Base-by-base conservation (phyloP, 2,329 filamentous ascomycete genomes). In the Domatiomyces globalis region DNA sequence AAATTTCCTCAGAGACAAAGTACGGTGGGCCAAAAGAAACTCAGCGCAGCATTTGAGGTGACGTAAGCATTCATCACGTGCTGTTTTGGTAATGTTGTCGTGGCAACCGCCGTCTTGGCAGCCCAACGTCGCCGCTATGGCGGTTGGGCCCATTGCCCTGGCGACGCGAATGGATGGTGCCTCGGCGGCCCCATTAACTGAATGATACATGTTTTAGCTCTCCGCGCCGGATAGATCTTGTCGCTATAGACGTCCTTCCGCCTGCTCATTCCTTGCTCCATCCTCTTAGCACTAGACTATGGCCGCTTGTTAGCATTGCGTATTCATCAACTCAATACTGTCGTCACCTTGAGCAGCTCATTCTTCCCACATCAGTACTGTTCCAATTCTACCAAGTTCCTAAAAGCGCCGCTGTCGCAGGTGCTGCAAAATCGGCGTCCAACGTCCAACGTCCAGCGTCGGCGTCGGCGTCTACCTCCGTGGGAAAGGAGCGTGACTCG, bases 391-490 rank as follows among this genome's bases (percentile, higher is more conserved):
- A 33, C 29, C 29, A 12, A 33, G 29, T 7, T 33, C 29, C 9
- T 33, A 12, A 33, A 33, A 7, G 29, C 29, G 29, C 29, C 10
- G 29, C 29, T 48, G 46, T 44, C n/a, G 15, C 43, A 36, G 22
- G 19, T 17, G 18, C 46, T 27, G 9, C 36, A 49, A 20, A 54
- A 51, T 49, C 25, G 5, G 18, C 15, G 50, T 36, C 25, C 43
- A 5, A 20, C 5, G n/a, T 9, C 20, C 45, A 47, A 18, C 22
- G 8, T 15, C 22, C 45, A 22, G 22, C 19, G 18, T n/a, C 43
- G 15, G 22, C 22, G 22, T 25, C 3, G 6, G 3, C 22, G 3
- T 25, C 22, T 25, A 25, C 22, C 22, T 25, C 22, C 3, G 22
- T 6, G 22, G 46, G 49, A 46, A 27, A 43, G 39, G 39, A 4